Base-by-base conservation (phyloP, 169 alveolate species). In the Fabrea salina region DNA sequence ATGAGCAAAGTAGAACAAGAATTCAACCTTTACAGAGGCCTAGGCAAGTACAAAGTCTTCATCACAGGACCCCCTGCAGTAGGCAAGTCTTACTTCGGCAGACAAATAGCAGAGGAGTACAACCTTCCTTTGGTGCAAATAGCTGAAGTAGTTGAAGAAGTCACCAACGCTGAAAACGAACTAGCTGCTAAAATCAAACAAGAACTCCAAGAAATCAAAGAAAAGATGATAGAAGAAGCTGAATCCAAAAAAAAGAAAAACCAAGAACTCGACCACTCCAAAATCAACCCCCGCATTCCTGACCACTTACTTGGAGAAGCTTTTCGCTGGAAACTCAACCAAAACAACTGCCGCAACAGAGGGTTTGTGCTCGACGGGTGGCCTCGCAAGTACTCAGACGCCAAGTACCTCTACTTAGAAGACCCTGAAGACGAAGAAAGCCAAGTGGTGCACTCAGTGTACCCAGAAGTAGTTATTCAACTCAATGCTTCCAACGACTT, bases 11-110 rank as follows among this genome's bases (percentile, higher is more conserved):
- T 95, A 49, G 88, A 94, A 39, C 76, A 87, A 49, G 97, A 95
- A 82, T 95, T 92, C 82, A 88, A 91, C 79, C 82, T 84, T 51
- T 87, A 76, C 66, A 76, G 96, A 49, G 88, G 86, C 19, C 66
- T 95, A 66, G 82, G 89, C 51, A 92, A 93, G 43, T 79, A 82
- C 25, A 91, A 91, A 80, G 76, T 91, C 39, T 71, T 88, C 22
- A 76, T 91, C n/a, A 77, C 86, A 27, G 96, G 96, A 0, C 96
- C 96, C 0, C 96, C 96, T 19, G 91, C 87, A 39, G 49, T 89
- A 27, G 96, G 96, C 22, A 91, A 91, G 75, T 61, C 90, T 25
- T 66, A 75, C 25, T 84, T 86, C 37, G 83, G 88, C 4, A 56
- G 79, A 53, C 70, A 40, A 51, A 33, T 91, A 16, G 68, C 92